phyloP scores from a whole-genome alignment of 2,329 filamentous ascomycete genomes.

The Xylariaceae sp. region DNA sequence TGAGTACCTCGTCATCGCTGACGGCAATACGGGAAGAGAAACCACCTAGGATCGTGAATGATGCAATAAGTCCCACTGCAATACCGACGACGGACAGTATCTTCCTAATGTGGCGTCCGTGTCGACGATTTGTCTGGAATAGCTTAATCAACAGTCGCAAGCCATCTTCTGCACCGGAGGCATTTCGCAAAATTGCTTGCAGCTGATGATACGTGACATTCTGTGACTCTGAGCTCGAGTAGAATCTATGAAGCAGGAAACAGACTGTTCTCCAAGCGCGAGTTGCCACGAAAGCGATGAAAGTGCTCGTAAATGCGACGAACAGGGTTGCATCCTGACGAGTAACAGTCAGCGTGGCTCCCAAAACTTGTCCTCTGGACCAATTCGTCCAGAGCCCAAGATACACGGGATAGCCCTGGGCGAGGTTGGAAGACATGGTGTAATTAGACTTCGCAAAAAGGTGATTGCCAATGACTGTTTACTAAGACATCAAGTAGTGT shows the following conservation, averaged over 20 bases:
- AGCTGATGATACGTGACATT: slow-evolving; percentile 13
- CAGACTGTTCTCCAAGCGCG: slow-evolving; percentile 15
- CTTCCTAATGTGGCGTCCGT: background rate
- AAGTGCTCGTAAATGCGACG: slow-evolving; percentile 14
- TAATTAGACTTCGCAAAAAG: no score
- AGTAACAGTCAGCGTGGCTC: background rate
- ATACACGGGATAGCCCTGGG: slow-evolving; percentile 10
- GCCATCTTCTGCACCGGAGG: slow-evolving; percentile 5
- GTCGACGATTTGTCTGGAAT: background rate
- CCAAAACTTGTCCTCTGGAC: background rate
- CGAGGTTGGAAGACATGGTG: no score
- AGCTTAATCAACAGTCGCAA: slow-evolving; percentile 3
- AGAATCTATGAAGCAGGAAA: slow-evolving; percentile 8
- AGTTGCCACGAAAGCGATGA: slow-evolving; percentile 14
- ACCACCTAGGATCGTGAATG: background rate
- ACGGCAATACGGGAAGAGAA: background rate
- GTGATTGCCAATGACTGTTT: no score
- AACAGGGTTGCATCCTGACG: slow-evolving; percentile 6
- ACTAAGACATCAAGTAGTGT: no score
- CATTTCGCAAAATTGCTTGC: slow-evolving; percentile 17
- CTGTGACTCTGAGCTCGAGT: background rate
- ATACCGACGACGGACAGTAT: background rate
- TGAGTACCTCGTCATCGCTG: background rate
- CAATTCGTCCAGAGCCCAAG: slow-evolving; percentile 4
- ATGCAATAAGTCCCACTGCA: background rate